Percentiles rank a stretch among this genome's conserved stretches.
Evolutionary conservation across 2,329 filamentous ascomycete species (phyloP).

Genomic region (Penicillium olsonii): DNA sequence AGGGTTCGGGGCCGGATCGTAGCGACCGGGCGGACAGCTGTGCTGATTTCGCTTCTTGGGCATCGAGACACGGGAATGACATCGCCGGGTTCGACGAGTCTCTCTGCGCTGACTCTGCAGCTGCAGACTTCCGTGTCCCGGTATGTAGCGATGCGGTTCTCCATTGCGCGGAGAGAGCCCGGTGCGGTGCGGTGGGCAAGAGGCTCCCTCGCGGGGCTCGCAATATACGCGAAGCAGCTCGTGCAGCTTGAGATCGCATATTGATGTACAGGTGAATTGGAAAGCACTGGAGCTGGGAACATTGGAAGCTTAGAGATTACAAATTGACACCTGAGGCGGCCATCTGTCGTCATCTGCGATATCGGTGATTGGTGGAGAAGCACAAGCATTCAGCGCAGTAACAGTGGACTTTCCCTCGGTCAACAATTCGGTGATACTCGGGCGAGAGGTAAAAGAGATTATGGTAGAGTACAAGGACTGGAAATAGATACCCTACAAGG

Average conservation of each 20-base stretch:
- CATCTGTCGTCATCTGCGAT: constrained; percentile 19
- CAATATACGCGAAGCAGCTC: constrained; percentile 21
- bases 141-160: constrained; percentile 20
- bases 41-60: constrained; percentile 74
- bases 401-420: not conserved
- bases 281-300: not conserved
- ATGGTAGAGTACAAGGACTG: no score
- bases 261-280: not conserved
- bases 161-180: constrained; percentile 20
- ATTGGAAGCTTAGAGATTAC: constrained; percentile 3
- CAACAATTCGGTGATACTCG: not conserved
- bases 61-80: constrained; percentile 87
- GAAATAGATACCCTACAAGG: no score
- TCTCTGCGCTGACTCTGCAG: constrained; percentile 19
- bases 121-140: constrained; percentile 20
- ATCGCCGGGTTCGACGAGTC: constrained; percentile 75
- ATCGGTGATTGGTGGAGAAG: constrained; percentile 20
- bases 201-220: constrained; percentile 11
- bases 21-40: constrained; percentile 68
- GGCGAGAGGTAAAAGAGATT: no score
- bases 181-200: constrained; percentile 8
- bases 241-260: constrained; percentile 25
- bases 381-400: not conserved
- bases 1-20: constrained; percentile 82
- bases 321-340: constrained; percentile 18